Evolutionary conservation across 768 basidiomycete species (phyloP), one percentile per base, ranked within the genome.

Genomic region (Collybiopsis confluens): DNA sequence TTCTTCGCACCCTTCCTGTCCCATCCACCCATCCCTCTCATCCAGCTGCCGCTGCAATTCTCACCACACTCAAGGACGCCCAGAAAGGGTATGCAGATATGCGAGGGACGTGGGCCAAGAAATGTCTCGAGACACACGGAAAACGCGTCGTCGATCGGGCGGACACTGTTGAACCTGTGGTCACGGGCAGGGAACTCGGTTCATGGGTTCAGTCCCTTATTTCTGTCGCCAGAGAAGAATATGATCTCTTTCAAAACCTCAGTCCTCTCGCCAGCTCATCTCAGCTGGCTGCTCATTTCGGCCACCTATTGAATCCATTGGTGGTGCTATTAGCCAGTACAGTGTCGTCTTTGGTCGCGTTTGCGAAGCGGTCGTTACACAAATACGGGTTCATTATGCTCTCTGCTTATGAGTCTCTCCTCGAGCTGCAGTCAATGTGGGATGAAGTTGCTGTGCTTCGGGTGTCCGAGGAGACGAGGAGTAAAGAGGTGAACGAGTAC

Each of bases 11-110:
- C 0, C 73, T 92, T 5, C 90, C 90, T 0, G 64, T 90, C 0
- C 90, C 90, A 0, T 73, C 85, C 0, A 90, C 90, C 0, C 89
- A 92, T 59, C 90, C 90, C 1, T 88, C 90, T 0, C 90, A 92
- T 62, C 88, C 88, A 0, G 88, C 88, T 6, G 80, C 88, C 0
- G 75, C 74, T 4, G 72, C 73, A 2, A 91, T 92, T 41, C 70
- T 82, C 20, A 62, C 76, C 2, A 84, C 86, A 1, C 66, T 93
- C 7, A 82, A 76, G 61, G 90, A 92, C 18, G 88, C 89, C 5
- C 89, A 90, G 67, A 76, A 77, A 52, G 90, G 90, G 1, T 92
- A 89, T 57, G 90, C 88, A 0, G 90, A 92, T 59, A 92, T 92
- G 89, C 79, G 90, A 24, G 89, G 90, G 10, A 76, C 73, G 11